Evolutionary conservation across 345 rosid genomes (phyloP).

Genomic region (Ceriops tagal): DNA sequence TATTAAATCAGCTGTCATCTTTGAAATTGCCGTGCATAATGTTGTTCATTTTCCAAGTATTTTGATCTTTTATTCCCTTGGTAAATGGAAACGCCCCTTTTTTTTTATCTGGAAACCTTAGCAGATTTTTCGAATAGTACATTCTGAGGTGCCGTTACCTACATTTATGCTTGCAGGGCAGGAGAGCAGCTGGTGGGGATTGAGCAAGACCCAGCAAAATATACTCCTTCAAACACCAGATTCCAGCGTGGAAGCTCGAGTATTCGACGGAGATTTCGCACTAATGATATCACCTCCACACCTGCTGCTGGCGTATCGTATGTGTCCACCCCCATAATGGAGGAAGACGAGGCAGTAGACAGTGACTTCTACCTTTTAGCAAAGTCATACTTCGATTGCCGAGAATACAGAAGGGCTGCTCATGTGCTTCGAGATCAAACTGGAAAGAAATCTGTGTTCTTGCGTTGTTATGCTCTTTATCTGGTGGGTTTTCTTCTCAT

Average conservation of each 20-base stretch:
- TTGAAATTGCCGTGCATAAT: no score
- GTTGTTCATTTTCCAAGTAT: no score
- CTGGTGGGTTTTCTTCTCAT: slow-evolving; percentile 47
- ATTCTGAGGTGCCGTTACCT: neutral
- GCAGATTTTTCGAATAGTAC: no score
- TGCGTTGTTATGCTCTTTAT: slow-evolving; percentile 87
- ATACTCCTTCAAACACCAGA: slow-evolving; percentile 86
- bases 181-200: slow-evolving; percentile 92
- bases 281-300: slow-evolving; percentile 67
- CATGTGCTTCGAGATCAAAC: slow-evolving; percentile 77
- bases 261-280: slow-evolving; percentile 74
- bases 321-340: slow-evolving; percentile 72
- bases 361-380: slow-evolving; percentile 82
- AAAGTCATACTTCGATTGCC: slow-evolving; percentile 85
- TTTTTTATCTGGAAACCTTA: neutral
- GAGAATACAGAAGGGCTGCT: slow-evolving; percentile 80
- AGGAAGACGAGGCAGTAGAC: slow-evolving; percentile 74
- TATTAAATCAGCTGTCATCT: no score
- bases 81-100: no score
- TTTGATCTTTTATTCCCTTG: no score
- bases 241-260: slow-evolving; percentile 98
- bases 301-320: slow-evolving; percentile 67
- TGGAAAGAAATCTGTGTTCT: slow-evolving; percentile 75
- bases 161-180: slow-evolving; percentile 48
- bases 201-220: slow-evolving; percentile 84